Base-by-base conservation (phyloP, 176 grass and related monocot genomes). In the Tillandsia fasciculata region DNA sequence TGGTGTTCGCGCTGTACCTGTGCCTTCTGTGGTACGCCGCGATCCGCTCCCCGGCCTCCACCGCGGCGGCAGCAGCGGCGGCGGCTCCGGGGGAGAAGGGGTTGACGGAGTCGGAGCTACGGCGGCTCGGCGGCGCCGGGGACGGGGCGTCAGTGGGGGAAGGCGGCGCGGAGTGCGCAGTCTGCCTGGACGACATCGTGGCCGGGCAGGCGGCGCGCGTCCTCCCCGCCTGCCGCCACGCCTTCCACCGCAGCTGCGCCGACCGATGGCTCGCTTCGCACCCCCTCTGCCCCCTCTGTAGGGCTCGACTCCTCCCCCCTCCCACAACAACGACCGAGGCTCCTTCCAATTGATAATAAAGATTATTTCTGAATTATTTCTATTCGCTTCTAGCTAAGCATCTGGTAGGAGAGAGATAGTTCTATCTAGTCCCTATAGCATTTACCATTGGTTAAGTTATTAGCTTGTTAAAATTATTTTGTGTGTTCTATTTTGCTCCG, bases 271-370 rank as follows among this genome's bases (percentile, higher is more conserved):
- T 99, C 12, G 74, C 75, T 9, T 70, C 71, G 27, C 91, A 90
- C 63, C 79, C 89, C 1, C 89, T 87, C 0, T 99, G 94, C 77
- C 94, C 94, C 9, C 86, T 99, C 6, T 99, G 94, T 76, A 86
- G 94, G 61, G 33, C 89, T 28, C 72, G 82, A 90, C 71, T 69
- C 87, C 42, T 81, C 87, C 69, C 87, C 87, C 1, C 52, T 61
- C 73, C 84, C 86, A 74, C 79, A 0, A 42, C 3, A 1, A 42
- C 28, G 2, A 29, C 33, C 33, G 33, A 42, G 5, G 33, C 33
- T 42, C 33, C 33, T 7, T 42, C 33, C 33, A 5, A 42, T 42
- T 42, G 33, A 42, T 1, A 42, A 42, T 6, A 42, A 6, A 42
- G 33, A 42, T 42, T 42, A 42, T 42, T 42, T 42, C 33, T 42